phyloP scores from a whole-genome alignment of 176 grass and related monocot genomes.

The Puccinellia tenuiflora region DNA sequence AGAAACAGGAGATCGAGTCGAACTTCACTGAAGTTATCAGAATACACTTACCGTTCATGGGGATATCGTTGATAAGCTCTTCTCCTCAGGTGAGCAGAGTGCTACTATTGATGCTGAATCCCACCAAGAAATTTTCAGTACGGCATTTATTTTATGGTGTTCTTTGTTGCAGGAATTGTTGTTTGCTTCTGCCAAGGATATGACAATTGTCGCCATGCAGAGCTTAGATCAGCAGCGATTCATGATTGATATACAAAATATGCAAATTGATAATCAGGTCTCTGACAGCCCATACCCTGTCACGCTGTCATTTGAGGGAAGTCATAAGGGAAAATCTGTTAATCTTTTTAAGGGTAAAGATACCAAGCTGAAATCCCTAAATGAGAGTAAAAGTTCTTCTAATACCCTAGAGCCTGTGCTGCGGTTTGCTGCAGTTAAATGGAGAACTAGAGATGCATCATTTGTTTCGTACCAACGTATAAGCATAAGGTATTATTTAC shows the following conservation, averaged over 20 bases:
- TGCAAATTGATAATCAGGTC: slow-evolving; percentile 99
- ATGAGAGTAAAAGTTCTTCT: slow-evolving; percentile 33
- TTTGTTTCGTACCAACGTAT: slow-evolving; percentile 80
- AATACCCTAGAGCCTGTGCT: slow-evolving; percentile 45
- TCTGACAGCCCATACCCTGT: slow-evolving; percentile 82
- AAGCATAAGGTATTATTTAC: slow-evolving; percentile 65
- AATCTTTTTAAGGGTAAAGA: slow-evolving; percentile 73
- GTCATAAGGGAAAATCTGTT: slow-evolving; percentile 49
- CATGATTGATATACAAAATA: slow-evolving; percentile 58
- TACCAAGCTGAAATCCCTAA: slow-evolving; percentile 48
- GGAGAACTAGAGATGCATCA: slow-evolving; percentile 73
- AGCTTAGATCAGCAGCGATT: slow-evolving; percentile 83
- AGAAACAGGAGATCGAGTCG: slow-evolving; percentile 61
- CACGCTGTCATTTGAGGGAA: slow-evolving; percentile 78
- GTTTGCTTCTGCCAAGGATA: slow-evolving; percentile 85
- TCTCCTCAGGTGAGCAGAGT: slow-evolving; percentile 64
- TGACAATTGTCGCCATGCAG: slow-evolving; percentile 70
- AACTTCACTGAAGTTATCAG: slow-evolving; percentile 67
- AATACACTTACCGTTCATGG: slow-evolving; percentile 74
- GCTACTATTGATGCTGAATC: neutral
- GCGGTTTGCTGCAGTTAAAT: slow-evolving; percentile 66
- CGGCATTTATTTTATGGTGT: slow-evolving; percentile 9
- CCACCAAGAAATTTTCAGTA: neutral
- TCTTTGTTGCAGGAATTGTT: slow-evolving; percentile 71
- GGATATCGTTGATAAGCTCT: slow-evolving; percentile 92